These are phyloP conservation scores for Sarocladium kiliense DNA, from an alignment of 2,329 filamentous ascomycete species.

Conservation along the genomic window DNA sequence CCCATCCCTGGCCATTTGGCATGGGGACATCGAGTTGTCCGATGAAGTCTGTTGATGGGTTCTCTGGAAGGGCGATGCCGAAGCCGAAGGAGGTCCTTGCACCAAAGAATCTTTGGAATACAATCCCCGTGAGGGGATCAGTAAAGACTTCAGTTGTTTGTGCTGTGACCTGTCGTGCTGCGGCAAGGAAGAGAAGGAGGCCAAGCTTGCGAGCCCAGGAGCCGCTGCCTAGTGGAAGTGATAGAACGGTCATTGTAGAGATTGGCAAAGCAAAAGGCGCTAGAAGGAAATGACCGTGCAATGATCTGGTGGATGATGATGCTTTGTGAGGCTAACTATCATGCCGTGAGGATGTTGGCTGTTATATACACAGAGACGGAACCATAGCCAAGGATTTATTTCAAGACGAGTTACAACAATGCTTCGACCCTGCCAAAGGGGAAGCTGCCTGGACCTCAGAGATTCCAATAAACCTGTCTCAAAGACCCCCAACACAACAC, in stretches of 20 bases:
- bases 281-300: no score
- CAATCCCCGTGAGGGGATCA: slow-evolving; percentile 27
- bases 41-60: slow-evolving; percentile 6
- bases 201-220: background rate
- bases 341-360: no score
- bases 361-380: background rate
- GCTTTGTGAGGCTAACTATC: no score
- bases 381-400: no score
- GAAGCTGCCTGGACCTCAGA: no score
- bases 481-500: background rate
- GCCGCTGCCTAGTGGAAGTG: background rate
- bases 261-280: background rate
- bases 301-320: background rate
- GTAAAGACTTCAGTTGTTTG: slow-evolving; percentile 18
- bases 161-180: background rate
- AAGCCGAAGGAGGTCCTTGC: slow-evolving; percentile 32
- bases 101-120: slow-evolving; percentile 33
- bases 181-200: background rate
- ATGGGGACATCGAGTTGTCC: slow-evolving; percentile 6
- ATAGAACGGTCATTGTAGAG: slow-evolving; percentile 1
- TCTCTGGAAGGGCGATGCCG: slow-evolving; percentile 35
- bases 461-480: no score
- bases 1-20: slow-evolving; percentile 6
- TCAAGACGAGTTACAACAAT: no score
- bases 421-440: no score